Evolutionary conservation across 495 filamentous ascomycete genomes (phyloP), one percentile per base, ranked within the genome.

Genomic region (Glutinoglossum americanum): DNA sequence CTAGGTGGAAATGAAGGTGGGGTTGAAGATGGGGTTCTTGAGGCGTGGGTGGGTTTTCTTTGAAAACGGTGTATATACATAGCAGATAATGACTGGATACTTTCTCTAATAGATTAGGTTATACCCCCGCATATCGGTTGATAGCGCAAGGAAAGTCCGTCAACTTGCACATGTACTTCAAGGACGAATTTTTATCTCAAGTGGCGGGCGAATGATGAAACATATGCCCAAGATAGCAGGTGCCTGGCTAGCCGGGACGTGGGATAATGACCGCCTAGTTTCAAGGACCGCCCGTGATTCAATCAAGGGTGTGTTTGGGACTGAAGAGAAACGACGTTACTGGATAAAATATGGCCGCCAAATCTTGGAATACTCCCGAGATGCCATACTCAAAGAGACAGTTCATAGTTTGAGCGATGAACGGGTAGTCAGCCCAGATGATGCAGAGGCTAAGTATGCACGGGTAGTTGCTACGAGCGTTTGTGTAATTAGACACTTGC

Each of bases 51-150:
- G 74, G 61, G 82, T 80, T 57, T 33, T 58, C 62, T 61, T 53
- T 32, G 49, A 53, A 10, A 21, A n/a, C 4, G 19, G 4, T 45
- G 64, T 69, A 62, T 53, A 58, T 67, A 60, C 60, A 49, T 49
- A 32, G 32, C 58, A 58, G 59, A 63, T 72, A 68, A 70, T 65
- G 53, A 51, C 54, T 58, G 54, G 65, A 63, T 61, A 57, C 53
- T 49, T n/a, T 44, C 26, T 55, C 37, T 17, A 21, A 45, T 68
- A 94, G 89, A 77, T 85, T 47, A 84, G 82, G 70, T 70, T 90
- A 54, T 98, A 90, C 65, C 87, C 92, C 55, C 81, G 89, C 49
- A 73, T 82, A 21, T 89, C 89, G 3, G 89, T 96, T 65, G 89
- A 96, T 64, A 82, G 82, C 59, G 81, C 86, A 49, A 77, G 86